These are phyloP conservation scores for Agrostemma githago DNA, from an alignment of 148 eudicot genomes.

Conservation along the genomic window DNA sequence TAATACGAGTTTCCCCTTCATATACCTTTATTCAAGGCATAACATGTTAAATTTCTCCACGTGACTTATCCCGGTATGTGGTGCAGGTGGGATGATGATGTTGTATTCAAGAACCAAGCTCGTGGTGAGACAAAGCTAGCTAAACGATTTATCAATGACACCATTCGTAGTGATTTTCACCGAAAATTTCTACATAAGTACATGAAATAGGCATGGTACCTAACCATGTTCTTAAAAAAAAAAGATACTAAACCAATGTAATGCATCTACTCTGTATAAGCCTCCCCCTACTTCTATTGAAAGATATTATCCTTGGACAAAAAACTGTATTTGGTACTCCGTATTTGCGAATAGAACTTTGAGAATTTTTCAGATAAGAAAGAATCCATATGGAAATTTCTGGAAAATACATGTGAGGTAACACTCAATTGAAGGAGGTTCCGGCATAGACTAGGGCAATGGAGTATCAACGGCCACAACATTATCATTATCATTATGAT, in stretches of 20 bases:
- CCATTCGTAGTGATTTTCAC: conserved; percentile 89
- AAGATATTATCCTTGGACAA: too few species aligned
- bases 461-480: too few species aligned
- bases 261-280: not conserved
- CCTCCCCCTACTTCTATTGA: too few species aligned
- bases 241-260: not conserved
- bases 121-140: conserved; percentile 88
- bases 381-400: too few species aligned
- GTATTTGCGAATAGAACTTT: too few species aligned
- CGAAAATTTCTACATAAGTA: conserved; percentile 88
- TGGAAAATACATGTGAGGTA: too few species aligned
- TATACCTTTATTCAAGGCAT: not conserved
- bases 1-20: too few species aligned
- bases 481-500: too few species aligned
- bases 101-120: conserved; percentile 96
- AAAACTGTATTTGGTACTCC: too few species aligned
- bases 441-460: too few species aligned
- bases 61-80: not conserved
- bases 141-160: conserved; percentile 94
- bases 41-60: not conserved
- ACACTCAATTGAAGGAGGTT: too few species aligned
- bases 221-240: not conserved
- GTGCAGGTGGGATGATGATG: conserved; percentile 98
- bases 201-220: conserved; percentile 54
- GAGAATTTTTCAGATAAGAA: too few species aligned